A percentile compares a stretch with the other conserved stretches of the same genome.
Evolutionary conservation across 345 rosid genomes (phyloP).

Genomic region (Pelargonium nanum): DNA sequence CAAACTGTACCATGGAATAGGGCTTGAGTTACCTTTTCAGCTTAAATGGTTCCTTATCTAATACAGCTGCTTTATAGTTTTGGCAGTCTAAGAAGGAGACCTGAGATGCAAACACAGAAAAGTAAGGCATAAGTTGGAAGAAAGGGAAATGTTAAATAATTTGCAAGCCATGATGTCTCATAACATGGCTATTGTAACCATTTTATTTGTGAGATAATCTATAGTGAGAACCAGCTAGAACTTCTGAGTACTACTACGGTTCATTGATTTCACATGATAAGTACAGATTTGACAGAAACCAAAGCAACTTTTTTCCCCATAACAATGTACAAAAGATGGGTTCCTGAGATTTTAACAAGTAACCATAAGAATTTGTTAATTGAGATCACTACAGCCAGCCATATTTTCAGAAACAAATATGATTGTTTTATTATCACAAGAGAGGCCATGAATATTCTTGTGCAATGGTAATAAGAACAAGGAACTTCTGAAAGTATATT

Average conservation of each 20-base stretch:
- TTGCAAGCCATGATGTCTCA: background rate
- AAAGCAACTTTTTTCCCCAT: no score
- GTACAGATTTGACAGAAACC: no score
- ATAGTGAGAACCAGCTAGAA: no score
- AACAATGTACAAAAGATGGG: no score
- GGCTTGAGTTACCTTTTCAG: slow-evolving; percentile 51
- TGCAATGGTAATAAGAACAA: background rate
- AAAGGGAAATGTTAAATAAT: background rate
- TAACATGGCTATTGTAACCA: background rate
- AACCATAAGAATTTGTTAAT: background rate
- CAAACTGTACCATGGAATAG: background rate
- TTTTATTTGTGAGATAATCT: no score
- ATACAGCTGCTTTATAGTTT: slow-evolving; percentile 60
- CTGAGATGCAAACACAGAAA: slow-evolving; percentile 24
- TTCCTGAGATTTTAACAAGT: no score
- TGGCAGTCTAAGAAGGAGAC: slow-evolving; percentile 63
- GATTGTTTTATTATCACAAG: background rate
- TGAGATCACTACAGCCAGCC: no score
- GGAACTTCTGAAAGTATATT: slow-evolving; percentile 8
- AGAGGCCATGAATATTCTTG: background rate
- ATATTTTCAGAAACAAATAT: background rate
- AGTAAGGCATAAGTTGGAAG: background rate
- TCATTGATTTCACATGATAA: no score
- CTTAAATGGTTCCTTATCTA: slow-evolving; percentile 57
- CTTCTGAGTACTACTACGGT: no score